phyloP scores from a whole-genome alignment of 768 basidiomycete genomes.

The Astraeus odoratus region DNA sequence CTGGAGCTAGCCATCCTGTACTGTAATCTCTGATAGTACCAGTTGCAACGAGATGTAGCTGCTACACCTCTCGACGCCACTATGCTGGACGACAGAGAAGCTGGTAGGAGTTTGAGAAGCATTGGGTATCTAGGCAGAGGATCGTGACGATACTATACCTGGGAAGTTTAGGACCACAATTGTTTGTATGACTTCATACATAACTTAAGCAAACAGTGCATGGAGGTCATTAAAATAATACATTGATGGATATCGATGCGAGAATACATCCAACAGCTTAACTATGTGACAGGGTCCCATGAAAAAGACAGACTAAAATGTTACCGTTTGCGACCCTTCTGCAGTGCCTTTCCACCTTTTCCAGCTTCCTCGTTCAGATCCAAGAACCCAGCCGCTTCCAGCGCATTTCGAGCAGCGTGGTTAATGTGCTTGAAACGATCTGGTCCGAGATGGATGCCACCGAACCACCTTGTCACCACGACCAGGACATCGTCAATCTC shows the following conservation, averaged over 20 bases:
- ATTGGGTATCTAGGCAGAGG: conserved; percentile 8
- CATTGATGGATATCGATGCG: no score
- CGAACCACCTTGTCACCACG: conserved; percentile 90
- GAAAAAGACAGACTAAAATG: no score
- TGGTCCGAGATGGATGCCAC: conserved; percentile 85
- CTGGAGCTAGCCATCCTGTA: conserved; percentile 54
- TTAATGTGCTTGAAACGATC: conserved; percentile 93
- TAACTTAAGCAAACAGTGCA: no score
- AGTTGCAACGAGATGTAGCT: not conserved
- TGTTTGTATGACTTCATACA: not conserved
- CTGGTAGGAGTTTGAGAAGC: conserved; percentile 8
- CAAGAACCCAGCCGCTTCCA: conserved; percentile 84
- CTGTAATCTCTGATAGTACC: conserved; percentile 9
- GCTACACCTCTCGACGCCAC: conserved; percentile 12
- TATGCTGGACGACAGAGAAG: conserved; percentile 12
- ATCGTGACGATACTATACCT: not conserved
- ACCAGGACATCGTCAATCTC: conserved; percentile 82
- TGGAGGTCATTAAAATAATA: no score
- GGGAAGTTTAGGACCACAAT: no score
- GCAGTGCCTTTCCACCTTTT: conserved; percentile 11
- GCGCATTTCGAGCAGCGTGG: conserved; percentile 86
- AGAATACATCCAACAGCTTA: no score
- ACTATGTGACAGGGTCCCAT: no score
- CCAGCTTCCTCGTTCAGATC: conserved; percentile 36
- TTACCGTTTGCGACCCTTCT: conserved; percentile 26